phyloP scores from a whole-genome alignment of 2,329 filamentous ascomycete genomes.

The Fusarium caatingaense region DNA sequence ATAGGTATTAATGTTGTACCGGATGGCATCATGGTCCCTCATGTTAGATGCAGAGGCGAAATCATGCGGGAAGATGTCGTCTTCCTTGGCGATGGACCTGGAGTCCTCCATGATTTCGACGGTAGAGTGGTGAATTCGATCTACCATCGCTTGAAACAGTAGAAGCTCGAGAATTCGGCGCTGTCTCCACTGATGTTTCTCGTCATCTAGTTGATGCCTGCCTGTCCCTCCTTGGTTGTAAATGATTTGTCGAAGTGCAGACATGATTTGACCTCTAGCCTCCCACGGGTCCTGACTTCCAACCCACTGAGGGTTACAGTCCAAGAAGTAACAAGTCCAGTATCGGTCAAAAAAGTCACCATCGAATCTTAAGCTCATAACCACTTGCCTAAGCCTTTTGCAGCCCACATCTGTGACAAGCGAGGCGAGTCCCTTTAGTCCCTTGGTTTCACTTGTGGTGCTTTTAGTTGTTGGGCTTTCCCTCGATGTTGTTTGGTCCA shows the following conservation, averaged over 20 bases:
- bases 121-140: fast-evolving
- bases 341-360: conserved; percentile 4
- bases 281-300: too few relatives aligned
- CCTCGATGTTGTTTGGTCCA: not conserved
- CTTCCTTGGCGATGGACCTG: not conserved
- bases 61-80: too few relatives aligned
- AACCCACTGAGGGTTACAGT: too few relatives aligned
- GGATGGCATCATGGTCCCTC: not conserved
- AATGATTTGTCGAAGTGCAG: too few relatives aligned
- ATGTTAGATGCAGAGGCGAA: too few relatives aligned
- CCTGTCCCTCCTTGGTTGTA: fast-evolving
- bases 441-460: too few relatives aligned
- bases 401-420: fast-evolving
- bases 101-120: not conserved
- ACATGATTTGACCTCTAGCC: too few relatives aligned
- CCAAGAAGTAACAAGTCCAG: not conserved
- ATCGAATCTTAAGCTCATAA: not conserved
- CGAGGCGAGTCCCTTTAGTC: not conserved
- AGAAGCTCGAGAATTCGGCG: not conserved
- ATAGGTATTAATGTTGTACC: fast-evolving
- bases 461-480: fast-evolving
- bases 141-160: not conserved
- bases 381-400: not conserved
- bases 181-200: not conserved
- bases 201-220: not conserved